Evolutionary conservation across 345 rosid species (phyloP), one percentile per base, ranked within the genome.

Genomic region (Mallotus nudiflorus): DNA sequence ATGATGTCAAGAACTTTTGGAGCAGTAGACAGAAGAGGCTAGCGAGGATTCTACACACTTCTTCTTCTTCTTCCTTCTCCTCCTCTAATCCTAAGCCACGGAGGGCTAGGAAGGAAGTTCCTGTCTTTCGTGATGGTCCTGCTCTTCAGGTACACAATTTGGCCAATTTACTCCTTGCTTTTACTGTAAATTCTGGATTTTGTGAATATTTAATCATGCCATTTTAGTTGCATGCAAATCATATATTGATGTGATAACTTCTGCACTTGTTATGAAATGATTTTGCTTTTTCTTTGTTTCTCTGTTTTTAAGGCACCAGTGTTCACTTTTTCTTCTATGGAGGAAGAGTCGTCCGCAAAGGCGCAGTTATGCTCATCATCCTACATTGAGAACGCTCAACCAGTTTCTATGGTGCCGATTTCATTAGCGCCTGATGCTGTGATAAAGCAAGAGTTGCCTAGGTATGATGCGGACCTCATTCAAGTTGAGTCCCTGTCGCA

Each of bases 1-100:
- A 91, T 62, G 99, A 95, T 58, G 97, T 95, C 7, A 95, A 95
- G 90, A 92, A 90, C 68, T 95, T 92, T 58, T 95, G 99, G 98
- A 95, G 98, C 71, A 92, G 97, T 35, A 75, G 99, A 73, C 91
- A 87, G 62, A 95, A 92, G 85, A 82, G 90, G 56, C 79, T 95
- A 49, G 94, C 91, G 4, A 84, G 97, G 83, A 85, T 90, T 62
- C 78, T 88, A 13, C 96, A 83, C 71, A 68, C 74, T 40, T 80
- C 88, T 5, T 69, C 85, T 16, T 45, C 86, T 6, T 73, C 90
- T 13, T 83, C 70, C 28, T 56, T 66, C 10, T 55, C 70, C 6
- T 71, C 86, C 15, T 42, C 46, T 42, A 72, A 73, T 37, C 73
- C 87, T 18, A 83, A 70, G 70, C 79, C 88, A 0, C 73, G 65